Conservation (phyloP, 2,329 filamentous ascomycete species). For the Blumeriella jaapii region DNA sequence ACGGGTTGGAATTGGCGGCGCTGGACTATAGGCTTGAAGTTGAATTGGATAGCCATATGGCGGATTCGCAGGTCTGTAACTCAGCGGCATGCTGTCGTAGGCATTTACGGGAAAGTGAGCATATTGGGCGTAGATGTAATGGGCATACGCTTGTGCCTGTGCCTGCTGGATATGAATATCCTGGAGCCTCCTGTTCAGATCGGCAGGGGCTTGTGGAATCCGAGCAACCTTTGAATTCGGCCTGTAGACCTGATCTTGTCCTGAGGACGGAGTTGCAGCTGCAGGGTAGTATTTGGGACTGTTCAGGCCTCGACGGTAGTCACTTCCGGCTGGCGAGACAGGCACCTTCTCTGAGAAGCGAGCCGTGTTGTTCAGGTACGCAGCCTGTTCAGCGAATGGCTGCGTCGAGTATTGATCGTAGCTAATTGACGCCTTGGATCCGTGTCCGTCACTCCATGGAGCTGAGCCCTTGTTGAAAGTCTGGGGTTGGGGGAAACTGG, state of each 20-base stretch:
- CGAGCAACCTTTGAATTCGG: slow-evolving; percentile 22
- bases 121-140: slow-evolving; percentile 28
- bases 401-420: slow-evolving; percentile 21
- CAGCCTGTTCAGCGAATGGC: slow-evolving; percentile 24
- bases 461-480: slow-evolving; percentile 16
- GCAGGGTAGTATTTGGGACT: slow-evolving; percentile 25
- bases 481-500: no score
- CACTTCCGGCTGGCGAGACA: slow-evolving; percentile 24
- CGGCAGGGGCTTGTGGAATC: slow-evolving; percentile 18
- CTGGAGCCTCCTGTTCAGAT: slow-evolving; percentile 24
- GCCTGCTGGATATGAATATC: slow-evolving; percentile 18
- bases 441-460: slow-evolving; percentile 24
- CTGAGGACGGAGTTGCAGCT: slow-evolving; percentile 20
- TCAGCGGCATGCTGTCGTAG: slow-evolving; percentile 30
- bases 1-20: slow-evolving; percentile 21
- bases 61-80: slow-evolving; percentile 28
- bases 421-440: slow-evolving; percentile 17
- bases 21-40: slow-evolving; percentile 18
- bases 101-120: slow-evolving; percentile 30
- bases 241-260: slow-evolving; percentile 22
- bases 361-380: slow-evolving; percentile 20
- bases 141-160: slow-evolving; percentile 27
- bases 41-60: slow-evolving; percentile 28
- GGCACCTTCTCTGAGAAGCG: slow-evolving; percentile 22
- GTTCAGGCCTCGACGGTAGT: slow-evolving; percentile 24